phyloP scores from a whole-genome alignment of 1,284 basidiomycete species.

The Malassezia yamatoensis region DNA sequence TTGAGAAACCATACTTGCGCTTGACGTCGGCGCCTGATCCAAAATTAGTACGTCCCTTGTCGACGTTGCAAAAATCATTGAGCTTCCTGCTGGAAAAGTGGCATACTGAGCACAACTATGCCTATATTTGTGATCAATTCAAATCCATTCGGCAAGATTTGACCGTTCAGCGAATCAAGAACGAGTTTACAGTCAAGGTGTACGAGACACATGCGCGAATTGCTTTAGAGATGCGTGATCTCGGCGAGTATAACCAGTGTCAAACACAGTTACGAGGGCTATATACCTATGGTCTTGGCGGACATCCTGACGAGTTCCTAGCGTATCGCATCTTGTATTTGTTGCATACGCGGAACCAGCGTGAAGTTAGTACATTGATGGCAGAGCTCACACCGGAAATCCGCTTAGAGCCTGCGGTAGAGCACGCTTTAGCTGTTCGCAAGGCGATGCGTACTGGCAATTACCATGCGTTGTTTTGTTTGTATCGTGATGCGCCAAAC shows the following conservation, averaged over 20 bases:
- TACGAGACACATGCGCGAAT: slow-evolving; percentile 98
- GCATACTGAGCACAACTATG: slow-evolving; percentile 72
- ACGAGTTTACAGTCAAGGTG: slow-evolving; percentile 91
- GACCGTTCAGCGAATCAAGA: slow-evolving; percentile 98
- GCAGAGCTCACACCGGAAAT: slow-evolving; percentile 84
- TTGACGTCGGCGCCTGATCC: slow-evolving; percentile 92
- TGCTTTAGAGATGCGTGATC: slow-evolving; percentile 87
- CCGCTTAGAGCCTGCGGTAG: slow-evolving; percentile 67
- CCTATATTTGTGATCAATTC: slow-evolving; percentile 94
- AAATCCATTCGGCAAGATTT: slow-evolving; percentile 95
- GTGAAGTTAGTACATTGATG: slow-evolving; percentile 93
- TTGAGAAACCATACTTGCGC: slow-evolving; percentile 92
- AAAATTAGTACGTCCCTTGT: slow-evolving; percentile 79
- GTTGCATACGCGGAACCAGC: slow-evolving; percentile 81
- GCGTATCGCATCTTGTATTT: slow-evolving; percentile 96
- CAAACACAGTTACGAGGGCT: slow-evolving; percentile 79
- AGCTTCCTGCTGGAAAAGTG: slow-evolving; percentile 78
- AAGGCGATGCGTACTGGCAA: slow-evolving; percentile 81
- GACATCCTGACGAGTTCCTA: slow-evolving; percentile 85
- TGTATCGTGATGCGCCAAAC: slow-evolving; percentile 76
- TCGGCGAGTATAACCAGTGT: slow-evolving; percentile 98
- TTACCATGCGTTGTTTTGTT: slow-evolving; percentile 79
- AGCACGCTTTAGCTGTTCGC: slow-evolving; percentile 80
- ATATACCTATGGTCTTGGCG: slow-evolving; percentile 82
- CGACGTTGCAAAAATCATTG: slow-evolving; percentile 73